Percentiles rank a stretch among this genome's conserved stretches.
These are phyloP conservation scores for Pseudofabraea citricarpa DNA, from an alignment of 2,329 filamentous ascomycete genomes.

Conservation along the genomic window DNA sequence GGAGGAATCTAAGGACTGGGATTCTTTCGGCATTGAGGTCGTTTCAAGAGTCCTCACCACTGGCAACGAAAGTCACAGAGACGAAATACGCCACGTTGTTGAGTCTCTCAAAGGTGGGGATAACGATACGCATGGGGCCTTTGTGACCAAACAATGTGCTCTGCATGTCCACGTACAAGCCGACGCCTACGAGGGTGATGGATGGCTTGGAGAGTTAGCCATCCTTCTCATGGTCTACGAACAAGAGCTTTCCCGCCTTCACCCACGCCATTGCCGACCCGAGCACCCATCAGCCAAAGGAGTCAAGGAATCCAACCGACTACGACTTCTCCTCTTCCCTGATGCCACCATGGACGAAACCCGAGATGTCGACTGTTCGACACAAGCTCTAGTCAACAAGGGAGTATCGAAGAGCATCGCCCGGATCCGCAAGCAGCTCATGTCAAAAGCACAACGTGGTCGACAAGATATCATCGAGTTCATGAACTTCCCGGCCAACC, in stretches of 20 bases:
- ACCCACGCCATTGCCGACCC: slow-evolving; percentile 1
- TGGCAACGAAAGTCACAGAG: background rate
- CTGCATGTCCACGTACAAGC: slow-evolving; percentile 5
- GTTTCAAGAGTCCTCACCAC: background rate
- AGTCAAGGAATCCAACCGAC: background rate
- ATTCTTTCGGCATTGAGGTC: slow-evolving; percentile 4
- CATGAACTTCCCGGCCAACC: background rate
- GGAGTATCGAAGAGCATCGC: no score
- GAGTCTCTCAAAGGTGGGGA: background rate
- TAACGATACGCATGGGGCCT: background rate
- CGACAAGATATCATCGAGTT: background rate
- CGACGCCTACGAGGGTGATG: background rate
- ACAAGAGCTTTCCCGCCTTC: slow-evolving; percentile 5
- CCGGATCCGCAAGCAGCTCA: no score
- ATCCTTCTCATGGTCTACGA: slow-evolving; percentile 4
- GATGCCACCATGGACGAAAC: background rate
- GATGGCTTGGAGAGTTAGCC: background rate
- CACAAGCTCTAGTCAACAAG: no score
- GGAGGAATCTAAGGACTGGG: slow-evolving; percentile 1
- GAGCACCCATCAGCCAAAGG: background rate
- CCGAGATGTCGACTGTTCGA: background rate
- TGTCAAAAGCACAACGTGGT: no score
- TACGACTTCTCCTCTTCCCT: background rate
- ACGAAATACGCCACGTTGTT: slow-evolving; percentile 1
- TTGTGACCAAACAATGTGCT: slow-evolving; percentile 1